Percentiles rank a stretch among this genome's conserved stretches.
phyloP scores from a whole-genome alignment of 73 alveolate genomes.

The Tetrahymena elliotti region DNA sequence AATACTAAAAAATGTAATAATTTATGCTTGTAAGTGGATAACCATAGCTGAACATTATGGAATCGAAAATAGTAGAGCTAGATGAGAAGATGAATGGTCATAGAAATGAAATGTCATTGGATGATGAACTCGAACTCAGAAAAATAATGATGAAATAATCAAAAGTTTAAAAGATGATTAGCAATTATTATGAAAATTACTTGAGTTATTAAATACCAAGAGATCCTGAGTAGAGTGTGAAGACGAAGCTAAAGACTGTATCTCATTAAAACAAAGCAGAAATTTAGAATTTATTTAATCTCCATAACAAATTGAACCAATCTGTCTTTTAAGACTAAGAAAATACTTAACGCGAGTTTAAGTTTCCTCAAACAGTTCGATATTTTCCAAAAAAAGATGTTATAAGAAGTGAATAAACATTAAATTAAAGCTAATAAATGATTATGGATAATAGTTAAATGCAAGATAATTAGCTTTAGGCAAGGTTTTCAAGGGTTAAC shows the following conservation, averaged over 20 bases:
- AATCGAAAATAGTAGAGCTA: background rate
- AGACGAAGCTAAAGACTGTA: background rate
- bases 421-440: background rate
- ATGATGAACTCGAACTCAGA: background rate
- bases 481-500: background rate
- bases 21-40: background rate
- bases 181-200: background rate
- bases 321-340: background rate
- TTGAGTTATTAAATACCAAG: background rate
- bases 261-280: background rate
- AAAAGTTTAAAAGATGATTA: background rate
- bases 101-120: background rate
- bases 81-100: background rate
- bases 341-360: background rate
- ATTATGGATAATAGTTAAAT: background rate
- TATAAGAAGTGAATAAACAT: background rate
- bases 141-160: background rate
- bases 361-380: background rate
- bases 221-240: background rate
- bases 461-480: background rate
- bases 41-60: background rate
- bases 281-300: background rate
- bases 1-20: background rate
- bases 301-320: background rate
- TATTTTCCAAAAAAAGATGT: background rate